These are phyloP conservation scores for Didymella segeticola DNA, from an alignment of 2,329 filamentous ascomycete genomes.

Conservation along the genomic window DNA sequence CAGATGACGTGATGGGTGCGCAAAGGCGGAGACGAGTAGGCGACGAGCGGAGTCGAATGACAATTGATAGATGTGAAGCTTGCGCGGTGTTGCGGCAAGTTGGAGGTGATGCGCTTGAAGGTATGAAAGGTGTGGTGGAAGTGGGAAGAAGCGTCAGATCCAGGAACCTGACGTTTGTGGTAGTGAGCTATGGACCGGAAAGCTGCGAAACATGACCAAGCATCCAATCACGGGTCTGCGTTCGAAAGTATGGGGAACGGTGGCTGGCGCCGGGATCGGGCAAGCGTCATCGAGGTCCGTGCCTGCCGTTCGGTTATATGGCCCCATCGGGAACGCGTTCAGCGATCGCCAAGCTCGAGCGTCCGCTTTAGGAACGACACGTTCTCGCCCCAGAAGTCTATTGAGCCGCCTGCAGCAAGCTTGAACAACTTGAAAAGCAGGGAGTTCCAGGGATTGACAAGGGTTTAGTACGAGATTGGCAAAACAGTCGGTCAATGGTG, in stretches of 20 bases:
- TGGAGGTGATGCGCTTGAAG: conserved; percentile 32
- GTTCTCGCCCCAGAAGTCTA: background rate
- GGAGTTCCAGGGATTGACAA: too few species aligned
- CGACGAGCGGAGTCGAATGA: conserved; percentile 22
- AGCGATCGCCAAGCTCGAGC: conserved; percentile 10
- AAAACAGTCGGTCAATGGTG: too few species aligned
- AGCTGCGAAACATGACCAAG: conserved; percentile 41
- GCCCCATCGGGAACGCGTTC: conserved; percentile 3
- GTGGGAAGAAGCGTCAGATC: conserved; percentile 26
- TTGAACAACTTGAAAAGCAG: background rate
- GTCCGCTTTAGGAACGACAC: conserved; percentile 2
- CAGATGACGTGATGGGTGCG: conserved; percentile 42
- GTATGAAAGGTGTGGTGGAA: conserved; percentile 28
- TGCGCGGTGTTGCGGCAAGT: conserved; percentile 22
- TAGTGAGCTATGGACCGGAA: conserved; percentile 39
- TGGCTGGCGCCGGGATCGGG: conserved; percentile 36
- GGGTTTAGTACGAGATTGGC: too few species aligned
- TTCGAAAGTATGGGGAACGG: conserved; percentile 32
- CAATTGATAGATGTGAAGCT: conserved; percentile 36
- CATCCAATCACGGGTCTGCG: conserved; percentile 34
- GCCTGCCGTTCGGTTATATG: conserved; percentile 25
- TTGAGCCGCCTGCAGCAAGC: background rate
- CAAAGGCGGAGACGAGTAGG: conserved; percentile 29
- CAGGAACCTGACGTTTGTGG: conserved; percentile 24
- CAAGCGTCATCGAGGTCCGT: conserved; percentile 41